phyloP scores from a whole-genome alignment of 768 basidiomycete species.

The Calocybe indica region DNA sequence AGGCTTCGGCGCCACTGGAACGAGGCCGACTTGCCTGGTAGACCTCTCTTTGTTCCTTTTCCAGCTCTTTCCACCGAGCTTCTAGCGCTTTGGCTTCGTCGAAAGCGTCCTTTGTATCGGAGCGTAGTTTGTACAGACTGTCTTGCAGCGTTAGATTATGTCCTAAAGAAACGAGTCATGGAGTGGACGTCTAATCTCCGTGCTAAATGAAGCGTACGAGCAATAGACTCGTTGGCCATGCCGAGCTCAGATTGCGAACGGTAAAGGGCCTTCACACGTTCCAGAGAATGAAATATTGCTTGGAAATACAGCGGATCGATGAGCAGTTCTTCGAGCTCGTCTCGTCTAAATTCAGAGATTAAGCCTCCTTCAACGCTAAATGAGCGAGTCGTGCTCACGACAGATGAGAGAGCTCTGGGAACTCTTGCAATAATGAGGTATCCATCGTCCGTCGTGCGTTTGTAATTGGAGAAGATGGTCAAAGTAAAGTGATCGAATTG shows the following conservation, averaged over 20 bases:
- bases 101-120: conserved; percentile 83
- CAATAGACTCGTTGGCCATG: conserved; percentile 80
- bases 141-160: conserved; percentile 76
- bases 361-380: background rate
- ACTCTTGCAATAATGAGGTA: conserved; percentile 50
- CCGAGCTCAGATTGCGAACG: conserved; percentile 74
- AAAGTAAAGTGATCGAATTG: conserved; percentile 1
- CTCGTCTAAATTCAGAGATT: conserved; percentile 46
- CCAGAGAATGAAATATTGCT: conserved; percentile 77
- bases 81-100: conserved; percentile 82
- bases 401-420: conserved; percentile 66
- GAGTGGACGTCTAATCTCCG: conserved; percentile 2
- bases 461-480: conserved; percentile 6
- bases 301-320: conserved; percentile 81
- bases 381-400: conserved; percentile 42
- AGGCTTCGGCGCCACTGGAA: background rate
- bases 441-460: conserved; percentile 22
- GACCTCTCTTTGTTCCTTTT: conserved; percentile 82
- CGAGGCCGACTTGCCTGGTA: conserved; percentile 61
- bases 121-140: conserved; percentile 63
- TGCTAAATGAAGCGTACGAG: conserved; percentile 47
- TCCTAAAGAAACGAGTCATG: conserved; percentile 32
- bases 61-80: conserved; percentile 78
- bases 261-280: conserved; percentile 68
- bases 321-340: conserved; percentile 87